phyloP scores from a whole-genome alignment of 768 basidiomycete species.

The Russula dissimulans region DNA sequence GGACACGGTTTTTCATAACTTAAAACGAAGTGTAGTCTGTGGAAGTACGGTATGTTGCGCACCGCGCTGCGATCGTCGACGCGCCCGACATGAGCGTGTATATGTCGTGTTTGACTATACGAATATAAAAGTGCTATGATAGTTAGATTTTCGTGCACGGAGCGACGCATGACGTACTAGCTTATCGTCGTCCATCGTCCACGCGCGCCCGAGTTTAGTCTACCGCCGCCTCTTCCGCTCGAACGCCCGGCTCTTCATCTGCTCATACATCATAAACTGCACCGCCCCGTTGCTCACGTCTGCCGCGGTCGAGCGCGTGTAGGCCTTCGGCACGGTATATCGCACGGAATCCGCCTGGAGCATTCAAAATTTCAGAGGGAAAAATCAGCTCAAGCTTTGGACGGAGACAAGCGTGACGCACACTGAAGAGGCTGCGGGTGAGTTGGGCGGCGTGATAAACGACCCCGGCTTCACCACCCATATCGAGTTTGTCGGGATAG shows the following conservation, averaged over 20 bases:
- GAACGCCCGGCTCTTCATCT: constrained; percentile 87
- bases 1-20: too few relatives aligned
- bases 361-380: neutral
- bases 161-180: constrained; percentile 44
- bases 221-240: constrained; percentile 62
- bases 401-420: constrained; percentile 21
- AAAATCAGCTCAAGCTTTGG: neutral
- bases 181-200: constrained; percentile 71
- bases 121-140: neutral
- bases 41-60: constrained; percentile 59
- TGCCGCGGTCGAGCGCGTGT: constrained; percentile 72
- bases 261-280: constrained; percentile 94
- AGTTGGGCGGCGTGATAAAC: constrained; percentile 55
- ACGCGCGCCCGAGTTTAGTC: constrained; percentile 49
- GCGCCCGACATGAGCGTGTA: constrained; percentile 90
- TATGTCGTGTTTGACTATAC: constrained; percentile 82
- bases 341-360: constrained; percentile 59
- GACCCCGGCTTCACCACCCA: too few relatives aligned
- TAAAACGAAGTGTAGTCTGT: too few relatives aligned
- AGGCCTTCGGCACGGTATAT: constrained; percentile 70
- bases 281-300: constrained; percentile 92
- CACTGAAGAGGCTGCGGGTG: constrained; percentile 70
- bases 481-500: constrained; percentile 91
- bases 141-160: neutral
- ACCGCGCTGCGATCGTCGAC: constrained; percentile 79